These are phyloP conservation scores for Alternaria sp. DNA, from an alignment of 2,329 filamentous ascomycete species.

Conservation along the genomic window DNA sequence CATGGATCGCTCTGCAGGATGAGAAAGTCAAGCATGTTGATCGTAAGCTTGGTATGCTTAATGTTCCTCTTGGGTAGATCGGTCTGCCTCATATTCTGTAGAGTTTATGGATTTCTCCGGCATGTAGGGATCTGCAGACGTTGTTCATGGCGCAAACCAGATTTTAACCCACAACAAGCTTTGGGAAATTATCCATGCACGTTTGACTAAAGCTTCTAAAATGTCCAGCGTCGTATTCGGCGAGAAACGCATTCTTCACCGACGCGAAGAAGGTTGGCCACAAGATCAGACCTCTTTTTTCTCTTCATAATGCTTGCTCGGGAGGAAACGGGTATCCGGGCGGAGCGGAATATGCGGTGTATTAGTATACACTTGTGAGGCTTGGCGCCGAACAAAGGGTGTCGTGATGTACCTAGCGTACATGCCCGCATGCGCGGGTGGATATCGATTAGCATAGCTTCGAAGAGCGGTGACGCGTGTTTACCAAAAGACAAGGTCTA, in stretches of 20 bases:
- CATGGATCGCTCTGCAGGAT: background rate
- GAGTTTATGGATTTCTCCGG: background rate
- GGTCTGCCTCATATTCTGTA: background rate
- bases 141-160: constrained; percentile 3
- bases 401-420: constrained; percentile 10
- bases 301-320: background rate
- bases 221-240: background rate
- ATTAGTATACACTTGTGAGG: constrained; percentile 4
- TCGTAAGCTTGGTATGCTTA: constrained; percentile 6
- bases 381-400: constrained; percentile 19
- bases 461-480: constrained; percentile 5
- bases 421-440: constrained; percentile 5
- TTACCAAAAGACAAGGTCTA: background rate
- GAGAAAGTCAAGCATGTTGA: constrained; percentile 1
- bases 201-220: background rate
- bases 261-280: background rate
- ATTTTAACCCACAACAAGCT: background rate
- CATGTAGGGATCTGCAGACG: background rate
- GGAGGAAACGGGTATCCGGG: constrained; percentile 5
- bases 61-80: background rate
- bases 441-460: constrained; percentile 5
- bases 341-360: constrained; percentile 24
- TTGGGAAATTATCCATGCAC: background rate
- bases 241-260: background rate
- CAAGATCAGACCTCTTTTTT: background rate